phyloP scores from a whole-genome alignment of 225 moss, liverwort and hornwort genomes.

The Neckera pumila region DNA sequence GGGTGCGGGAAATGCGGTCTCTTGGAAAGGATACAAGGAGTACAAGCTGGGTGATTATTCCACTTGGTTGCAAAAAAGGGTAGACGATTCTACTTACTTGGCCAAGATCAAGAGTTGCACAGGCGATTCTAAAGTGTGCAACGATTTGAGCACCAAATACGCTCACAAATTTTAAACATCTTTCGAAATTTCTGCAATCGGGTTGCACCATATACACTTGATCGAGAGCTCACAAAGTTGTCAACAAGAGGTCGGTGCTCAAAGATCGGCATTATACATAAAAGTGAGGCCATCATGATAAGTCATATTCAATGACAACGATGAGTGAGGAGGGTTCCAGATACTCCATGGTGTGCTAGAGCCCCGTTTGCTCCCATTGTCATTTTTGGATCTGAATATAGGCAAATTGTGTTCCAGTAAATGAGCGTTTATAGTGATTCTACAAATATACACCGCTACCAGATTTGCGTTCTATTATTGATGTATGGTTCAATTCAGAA shows the following conservation, averaged over 20 bases:
- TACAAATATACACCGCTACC: not conserved
- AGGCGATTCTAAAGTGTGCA: conserved; percentile 68
- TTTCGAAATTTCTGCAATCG: not conserved
- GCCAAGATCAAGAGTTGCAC: conserved; percentile 80
- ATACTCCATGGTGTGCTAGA: no score
- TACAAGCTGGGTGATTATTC: no score
- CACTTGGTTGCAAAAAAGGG: no score
- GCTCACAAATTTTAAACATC: not conserved
- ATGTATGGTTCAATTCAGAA: not conserved
- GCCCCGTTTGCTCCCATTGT: no score
- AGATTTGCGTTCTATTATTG: not conserved
- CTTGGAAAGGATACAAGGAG: no score
- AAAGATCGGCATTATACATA: not conserved
- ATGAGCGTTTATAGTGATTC: not conserved
- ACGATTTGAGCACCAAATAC: conserved; percentile 28
- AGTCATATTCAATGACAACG: not conserved
- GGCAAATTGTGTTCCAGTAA: not conserved
- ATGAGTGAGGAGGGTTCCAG: not conserved
- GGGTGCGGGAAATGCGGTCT: no score
- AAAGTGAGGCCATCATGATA: not conserved
- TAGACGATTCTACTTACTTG: no score
- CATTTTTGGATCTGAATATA: no score
- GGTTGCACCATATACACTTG: not conserved
- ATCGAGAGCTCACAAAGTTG: not conserved
- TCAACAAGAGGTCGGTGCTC: not conserved